phyloP scores from a whole-genome alignment of 1,284 basidiomycete species.

The Caloboletus inedulis region DNA sequence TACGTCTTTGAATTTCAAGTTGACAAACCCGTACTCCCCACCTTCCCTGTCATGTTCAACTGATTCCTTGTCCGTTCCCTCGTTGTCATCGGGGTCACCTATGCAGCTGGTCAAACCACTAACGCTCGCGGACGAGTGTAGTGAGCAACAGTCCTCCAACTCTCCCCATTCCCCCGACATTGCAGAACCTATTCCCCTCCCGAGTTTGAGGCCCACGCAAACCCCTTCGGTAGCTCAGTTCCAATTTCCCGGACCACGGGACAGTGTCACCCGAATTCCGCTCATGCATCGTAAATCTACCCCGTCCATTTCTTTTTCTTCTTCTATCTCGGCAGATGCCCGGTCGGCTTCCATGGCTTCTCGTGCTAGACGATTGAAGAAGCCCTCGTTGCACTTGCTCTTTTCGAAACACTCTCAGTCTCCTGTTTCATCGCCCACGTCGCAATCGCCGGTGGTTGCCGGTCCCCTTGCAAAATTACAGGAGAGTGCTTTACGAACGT shows the following conservation, averaged over 20 bases:
- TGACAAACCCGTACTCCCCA: constrained; percentile 34
- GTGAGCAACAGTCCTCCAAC: constrained; percentile 18
- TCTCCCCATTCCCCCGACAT: constrained; percentile 25
- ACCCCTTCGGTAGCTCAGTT: constrained; percentile 29
- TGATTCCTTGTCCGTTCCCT: constrained; percentile 44
- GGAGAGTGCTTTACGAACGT: constrained; percentile 17
- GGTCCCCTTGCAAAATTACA: constrained; percentile 2
- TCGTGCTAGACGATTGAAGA: constrained; percentile 43
- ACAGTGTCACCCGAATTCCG: constrained; percentile 32
- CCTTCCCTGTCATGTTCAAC: constrained; percentile 46
- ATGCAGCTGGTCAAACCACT: constrained; percentile 30
- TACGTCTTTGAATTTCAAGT: constrained; percentile 37
- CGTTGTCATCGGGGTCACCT: constrained; percentile 40
- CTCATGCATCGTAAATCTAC: constrained; percentile 38
- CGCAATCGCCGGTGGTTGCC: constrained; percentile 18
- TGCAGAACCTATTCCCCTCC: constrained; percentile 30
- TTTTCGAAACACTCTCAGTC: constrained; percentile 50
- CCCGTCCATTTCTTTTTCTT: constrained; percentile 37
- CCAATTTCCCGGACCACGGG: constrained; percentile 41
- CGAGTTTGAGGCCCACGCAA: constrained; percentile 18
- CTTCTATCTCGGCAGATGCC: constrained; percentile 28
- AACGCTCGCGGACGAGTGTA: constrained; percentile 25
- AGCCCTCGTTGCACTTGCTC: constrained; percentile 52
- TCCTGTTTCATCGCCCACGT: constrained; percentile 26
- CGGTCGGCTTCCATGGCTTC: constrained; percentile 30